A percentile compares a stretch with the other conserved stretches of the same genome.
phyloP scores from a whole-genome alignment of 1,284 basidiomycete genomes.

The Polyporus tsugae region DNA sequence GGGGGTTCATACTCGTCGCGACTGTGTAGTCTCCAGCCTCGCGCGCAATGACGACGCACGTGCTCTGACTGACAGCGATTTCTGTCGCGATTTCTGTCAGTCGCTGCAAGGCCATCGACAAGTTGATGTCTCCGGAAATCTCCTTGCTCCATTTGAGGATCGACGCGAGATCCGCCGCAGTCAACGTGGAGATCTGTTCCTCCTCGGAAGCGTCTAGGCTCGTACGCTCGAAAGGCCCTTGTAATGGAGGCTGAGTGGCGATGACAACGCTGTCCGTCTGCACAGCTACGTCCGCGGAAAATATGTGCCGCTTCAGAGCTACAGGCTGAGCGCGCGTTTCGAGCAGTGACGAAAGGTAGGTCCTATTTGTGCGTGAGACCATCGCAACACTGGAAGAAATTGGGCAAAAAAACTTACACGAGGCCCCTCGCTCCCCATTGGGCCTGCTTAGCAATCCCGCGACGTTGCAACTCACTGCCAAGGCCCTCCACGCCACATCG shows the following conservation, averaged over 20 bases:
- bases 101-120: constrained; percentile 65
- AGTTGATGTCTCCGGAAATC: constrained; percentile 75
- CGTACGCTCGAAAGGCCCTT: constrained; percentile 44
- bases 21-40: constrained; percentile 75
- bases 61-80: constrained; percentile 69
- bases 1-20: constrained; percentile 68
- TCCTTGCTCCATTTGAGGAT: constrained; percentile 77
- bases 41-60: constrained; percentile 71
- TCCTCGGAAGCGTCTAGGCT: constrained; percentile 54
- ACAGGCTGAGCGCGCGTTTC: constrained; percentile 52
- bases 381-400: background rate
- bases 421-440: constrained; percentile 79
- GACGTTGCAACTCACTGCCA: constrained; percentile 68
- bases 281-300: constrained; percentile 65
- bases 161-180: constrained; percentile 64
- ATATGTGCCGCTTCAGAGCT: constrained; percentile 60
- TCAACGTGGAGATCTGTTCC: constrained; percentile 56
- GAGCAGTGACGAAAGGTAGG: constrained; percentile 56
- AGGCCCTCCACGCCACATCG: constrained; percentile 70
- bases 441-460: constrained; percentile 68
- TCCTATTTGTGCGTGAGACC: constrained; percentile 43
- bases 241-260: constrained; percentile 42
- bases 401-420: constrained; percentile 53
- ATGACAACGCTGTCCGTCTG: constrained; percentile 65
- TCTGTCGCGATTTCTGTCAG: constrained; percentile 76